These are phyloP conservation scores for Solioccasus polychromus DNA, from an alignment of 768 basidiomycete species.

Conservation along the genomic window DNA sequence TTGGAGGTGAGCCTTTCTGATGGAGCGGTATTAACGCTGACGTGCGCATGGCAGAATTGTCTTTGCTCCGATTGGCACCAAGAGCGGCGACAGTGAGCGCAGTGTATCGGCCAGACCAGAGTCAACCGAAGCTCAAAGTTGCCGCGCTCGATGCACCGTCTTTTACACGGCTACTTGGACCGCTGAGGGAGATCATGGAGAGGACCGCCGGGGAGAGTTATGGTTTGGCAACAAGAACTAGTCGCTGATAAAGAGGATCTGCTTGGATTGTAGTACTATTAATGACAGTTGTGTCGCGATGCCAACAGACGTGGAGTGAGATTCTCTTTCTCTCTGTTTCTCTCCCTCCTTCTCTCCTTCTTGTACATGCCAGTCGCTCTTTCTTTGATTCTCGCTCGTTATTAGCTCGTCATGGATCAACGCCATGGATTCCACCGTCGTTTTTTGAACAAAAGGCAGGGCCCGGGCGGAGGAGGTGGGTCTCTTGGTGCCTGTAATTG, in stretches of 20 bases:
- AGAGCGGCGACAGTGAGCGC: conserved; percentile 98
- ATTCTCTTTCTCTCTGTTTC: background rate
- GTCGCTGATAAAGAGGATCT: conserved; percentile 27
- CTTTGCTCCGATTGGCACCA: conserved; percentile 82
- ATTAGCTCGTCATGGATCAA: conserved; percentile 20
- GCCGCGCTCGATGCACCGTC: conserved; percentile 91
- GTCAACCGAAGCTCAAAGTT: conserved; percentile 75
- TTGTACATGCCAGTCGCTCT: conserved; percentile 14
- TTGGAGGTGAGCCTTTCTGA: conserved; percentile 71
- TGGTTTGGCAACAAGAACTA: conserved; percentile 34
- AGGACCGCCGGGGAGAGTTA: conserved; percentile 81
- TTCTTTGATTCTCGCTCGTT: conserved; percentile 23
- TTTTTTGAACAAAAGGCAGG: conserved; percentile 25
- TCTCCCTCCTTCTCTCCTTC: background rate
- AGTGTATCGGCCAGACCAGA: conserved; percentile 41
- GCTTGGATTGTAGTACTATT: conserved; percentile 1
- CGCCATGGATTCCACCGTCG: conserved; percentile 14
- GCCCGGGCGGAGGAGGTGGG: conserved; percentile 30
- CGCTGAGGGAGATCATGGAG: conserved; percentile 90
- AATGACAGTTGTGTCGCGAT: conserved; percentile 24
- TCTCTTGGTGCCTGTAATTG: background rate
- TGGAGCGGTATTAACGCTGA: conserved; percentile 3
- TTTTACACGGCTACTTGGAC: conserved; percentile 91
- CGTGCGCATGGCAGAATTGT: conserved; percentile 62
- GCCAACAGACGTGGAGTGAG: conserved; percentile 28